Conservation (phyloP, 306 rosid genomes). For the Vigna hirtella region DNA sequence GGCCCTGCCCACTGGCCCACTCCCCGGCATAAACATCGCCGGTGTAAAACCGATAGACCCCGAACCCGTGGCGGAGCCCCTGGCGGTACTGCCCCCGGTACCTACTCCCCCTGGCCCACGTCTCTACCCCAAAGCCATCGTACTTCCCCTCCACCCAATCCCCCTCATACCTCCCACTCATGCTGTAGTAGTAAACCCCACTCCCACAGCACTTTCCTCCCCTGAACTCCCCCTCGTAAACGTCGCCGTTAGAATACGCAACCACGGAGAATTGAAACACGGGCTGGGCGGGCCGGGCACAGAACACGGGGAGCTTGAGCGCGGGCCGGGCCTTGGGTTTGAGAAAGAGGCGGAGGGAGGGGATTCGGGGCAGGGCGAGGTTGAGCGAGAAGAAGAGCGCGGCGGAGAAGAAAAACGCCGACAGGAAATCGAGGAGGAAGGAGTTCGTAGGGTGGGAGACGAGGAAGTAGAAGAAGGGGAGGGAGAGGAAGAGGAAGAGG, state of each 20-base stretch:
- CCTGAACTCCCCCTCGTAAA: conserved; percentile 79
- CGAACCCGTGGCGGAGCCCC: conserved; percentile 83
- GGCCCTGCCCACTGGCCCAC: conserved; percentile 89
- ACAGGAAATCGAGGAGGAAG: conserved; percentile 55
- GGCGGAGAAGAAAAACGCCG: conserved; percentile 58
- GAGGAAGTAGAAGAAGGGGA: conserved; percentile 63
- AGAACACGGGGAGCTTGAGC: conserved; percentile 7
- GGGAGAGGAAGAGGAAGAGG: conserved; percentile 54
- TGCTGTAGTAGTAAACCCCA: conserved; percentile 78
- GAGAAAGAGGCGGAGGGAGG: conserved; percentile 57
- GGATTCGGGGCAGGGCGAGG: conserved; percentile 59
- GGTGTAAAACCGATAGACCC: conserved; percentile 78
- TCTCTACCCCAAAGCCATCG: conserved; percentile 89
- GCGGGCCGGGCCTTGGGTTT: not conserved
- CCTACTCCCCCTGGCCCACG: conserved; percentile 85
- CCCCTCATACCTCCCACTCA: conserved; percentile 91
- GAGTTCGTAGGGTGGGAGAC: conserved; percentile 58
- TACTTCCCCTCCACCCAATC: conserved; percentile 88
- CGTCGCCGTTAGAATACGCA: conserved; percentile 64
- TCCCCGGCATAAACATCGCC: conserved; percentile 90
- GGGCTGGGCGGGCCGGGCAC: not conserved
- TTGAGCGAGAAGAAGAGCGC: conserved; percentile 61
- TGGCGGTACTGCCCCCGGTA: conserved; percentile 76
- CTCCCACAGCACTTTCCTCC: conserved; percentile 73
- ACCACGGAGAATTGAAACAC: not conserved